Evolutionary conservation across 345 rosid species (phyloP).

Genomic region (Eutrema heterophyllum): DNA sequence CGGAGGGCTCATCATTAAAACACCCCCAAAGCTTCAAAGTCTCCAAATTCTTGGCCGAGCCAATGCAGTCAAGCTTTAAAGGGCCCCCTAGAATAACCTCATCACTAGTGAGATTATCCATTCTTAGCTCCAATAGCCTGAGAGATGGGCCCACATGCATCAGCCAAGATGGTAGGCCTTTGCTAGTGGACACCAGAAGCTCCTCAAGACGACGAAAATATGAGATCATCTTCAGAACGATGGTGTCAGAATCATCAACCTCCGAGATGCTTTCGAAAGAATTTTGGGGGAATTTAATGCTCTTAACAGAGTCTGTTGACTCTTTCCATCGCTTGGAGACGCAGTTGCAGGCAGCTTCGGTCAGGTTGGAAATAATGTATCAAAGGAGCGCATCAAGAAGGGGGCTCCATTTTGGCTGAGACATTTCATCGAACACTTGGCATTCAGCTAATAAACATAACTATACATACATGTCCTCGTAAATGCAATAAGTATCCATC

Average conservation of each 20-base stretch:
- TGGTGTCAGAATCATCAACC: slow-evolving; percentile 39
- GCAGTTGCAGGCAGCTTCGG: slow-evolving; percentile 61
- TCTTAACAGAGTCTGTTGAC: slow-evolving; percentile 50
- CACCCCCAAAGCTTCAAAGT: slow-evolving; percentile 93
- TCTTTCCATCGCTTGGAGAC: slow-evolving; percentile 94
- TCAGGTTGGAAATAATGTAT: slow-evolving; percentile 58
- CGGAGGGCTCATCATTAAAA: slow-evolving; percentile 61
- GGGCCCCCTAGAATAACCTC: slow-evolving; percentile 43
- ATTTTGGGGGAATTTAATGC: slow-evolving; percentile 70
- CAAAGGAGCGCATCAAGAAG: slow-evolving; percentile 78
- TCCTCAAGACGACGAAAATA: slow-evolving; percentile 43
- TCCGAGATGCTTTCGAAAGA: slow-evolving; percentile 53
- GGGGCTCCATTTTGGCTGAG: slow-evolving; percentile 63
- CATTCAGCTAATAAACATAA: slow-evolving; percentile 10
- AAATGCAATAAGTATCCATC: background rate
- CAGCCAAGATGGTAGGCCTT: slow-evolving; percentile 84
- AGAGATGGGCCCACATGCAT: slow-evolving; percentile 44
- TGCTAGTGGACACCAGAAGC: slow-evolving; percentile 75
- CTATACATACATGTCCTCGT: background rate
- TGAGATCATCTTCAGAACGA: slow-evolving; percentile 58
- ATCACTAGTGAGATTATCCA: slow-evolving; percentile 69
- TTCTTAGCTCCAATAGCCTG: slow-evolving; percentile 70
- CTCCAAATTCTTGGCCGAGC: slow-evolving; percentile 61
- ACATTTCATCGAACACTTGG: slow-evolving; percentile 39
- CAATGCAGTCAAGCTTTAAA: slow-evolving; percentile 70